These are phyloP conservation scores for Fusarium lyarnte DNA, from an alignment of 2,329 filamentous ascomycete species.

Conservation along the genomic window DNA sequence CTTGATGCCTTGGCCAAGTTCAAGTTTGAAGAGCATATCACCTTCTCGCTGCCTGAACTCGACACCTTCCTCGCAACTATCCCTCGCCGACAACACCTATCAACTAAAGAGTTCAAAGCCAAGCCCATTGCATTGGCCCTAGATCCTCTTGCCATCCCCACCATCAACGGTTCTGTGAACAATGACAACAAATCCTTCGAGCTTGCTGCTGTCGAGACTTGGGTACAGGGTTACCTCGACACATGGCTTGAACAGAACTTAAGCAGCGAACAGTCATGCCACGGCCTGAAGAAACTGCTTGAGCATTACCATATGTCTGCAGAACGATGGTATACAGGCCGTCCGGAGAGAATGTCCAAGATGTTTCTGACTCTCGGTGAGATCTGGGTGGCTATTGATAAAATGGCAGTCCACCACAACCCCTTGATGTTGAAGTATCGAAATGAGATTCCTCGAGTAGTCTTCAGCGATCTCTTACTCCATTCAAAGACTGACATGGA, in stretches of 20 bases:
- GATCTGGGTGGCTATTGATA: slow-evolving; percentile 68
- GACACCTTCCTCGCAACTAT: slow-evolving; percentile 25
- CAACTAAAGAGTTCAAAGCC: not conserved
- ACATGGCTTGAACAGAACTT: slow-evolving; percentile 50
- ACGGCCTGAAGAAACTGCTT: slow-evolving; percentile 46
- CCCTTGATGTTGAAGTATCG: slow-evolving; percentile 58
- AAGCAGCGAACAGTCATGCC: slow-evolving; percentile 39
- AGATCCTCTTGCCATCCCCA: not conserved
- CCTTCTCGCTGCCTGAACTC: slow-evolving; percentile 10
- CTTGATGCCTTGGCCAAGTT: not conserved
- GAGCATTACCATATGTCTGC: slow-evolving; percentile 48
- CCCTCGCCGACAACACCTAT: fast-evolving
- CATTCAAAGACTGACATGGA: slow-evolving; percentile 55
- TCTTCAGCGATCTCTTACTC: slow-evolving; percentile 58
- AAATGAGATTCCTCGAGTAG: slow-evolving; percentile 51
- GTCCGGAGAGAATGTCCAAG: slow-evolving; percentile 59
- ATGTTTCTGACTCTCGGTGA: slow-evolving; percentile 67
- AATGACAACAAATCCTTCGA: not conserved
- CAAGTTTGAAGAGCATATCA: not conserved
- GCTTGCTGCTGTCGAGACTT: slow-evolving; percentile 58
- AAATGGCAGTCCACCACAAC: slow-evolving; percentile 50
- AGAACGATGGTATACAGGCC: slow-evolving; percentile 45
- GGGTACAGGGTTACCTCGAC: slow-evolving; percentile 55
- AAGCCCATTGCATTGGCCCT: not conserved
- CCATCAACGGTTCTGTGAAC: not conserved